Evolutionary conservation across 345 rosid species (phyloP).

Genomic region (Acer negundo): DNA sequence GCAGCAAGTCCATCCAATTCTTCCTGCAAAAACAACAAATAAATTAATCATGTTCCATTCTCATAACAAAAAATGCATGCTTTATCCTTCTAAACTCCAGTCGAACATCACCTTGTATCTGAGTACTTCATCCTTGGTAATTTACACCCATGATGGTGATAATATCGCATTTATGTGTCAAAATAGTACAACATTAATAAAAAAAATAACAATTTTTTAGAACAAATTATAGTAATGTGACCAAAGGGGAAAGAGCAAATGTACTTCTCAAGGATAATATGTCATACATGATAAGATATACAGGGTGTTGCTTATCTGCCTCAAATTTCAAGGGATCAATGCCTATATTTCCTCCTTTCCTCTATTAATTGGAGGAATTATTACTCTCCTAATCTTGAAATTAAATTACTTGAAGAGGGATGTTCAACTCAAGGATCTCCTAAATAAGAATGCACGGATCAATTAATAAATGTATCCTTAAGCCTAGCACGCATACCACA

Average conservation of each 20-base stretch:
- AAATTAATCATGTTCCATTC: not conserved
- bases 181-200: not conserved
- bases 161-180: slow-evolving; percentile 1
- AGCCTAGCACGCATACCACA: not conserved
- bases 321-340: not conserved
- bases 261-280: not conserved
- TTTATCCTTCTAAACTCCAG: not conserved
- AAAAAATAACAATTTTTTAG: not conserved
- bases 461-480: not conserved
- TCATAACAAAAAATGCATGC: not conserved
- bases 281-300: not conserved
- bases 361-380: not conserved
- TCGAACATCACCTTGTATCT: not conserved
- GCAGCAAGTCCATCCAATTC: slow-evolving; percentile 79
- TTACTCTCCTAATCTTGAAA: not conserved
- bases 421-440: too few relatives aligned
- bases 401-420: not conserved
- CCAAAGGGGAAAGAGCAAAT: not conserved
- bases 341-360: not conserved
- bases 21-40: slow-evolving; percentile 48
- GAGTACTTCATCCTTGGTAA: not conserved
- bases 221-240: not conserved
- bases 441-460: too few relatives aligned
- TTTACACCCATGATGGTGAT: not conserved
- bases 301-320: not conserved